A percentile compares a stretch with the other conserved stretches of the same genome.
These are phyloP conservation scores for Ulota crispa DNA, from an alignment of 225 moss, liverwort and hornwort genomes.

Conservation along the genomic window DNA sequence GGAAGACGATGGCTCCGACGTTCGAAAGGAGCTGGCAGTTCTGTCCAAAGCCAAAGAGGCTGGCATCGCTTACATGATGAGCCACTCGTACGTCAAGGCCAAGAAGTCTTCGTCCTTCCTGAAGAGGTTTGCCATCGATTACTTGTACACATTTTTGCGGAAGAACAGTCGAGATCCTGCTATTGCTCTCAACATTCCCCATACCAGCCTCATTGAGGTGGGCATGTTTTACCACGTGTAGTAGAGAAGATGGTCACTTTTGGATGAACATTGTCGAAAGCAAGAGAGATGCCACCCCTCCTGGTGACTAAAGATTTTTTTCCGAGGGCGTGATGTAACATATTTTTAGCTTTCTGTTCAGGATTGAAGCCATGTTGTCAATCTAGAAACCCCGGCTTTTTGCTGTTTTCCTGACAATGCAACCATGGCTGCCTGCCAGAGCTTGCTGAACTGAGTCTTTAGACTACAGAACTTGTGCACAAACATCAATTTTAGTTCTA, in stretches of 20 bases:
- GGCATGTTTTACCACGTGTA: slow-evolving; percentile 71
- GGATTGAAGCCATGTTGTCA: neutral
- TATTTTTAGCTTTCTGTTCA: slow-evolving; percentile 29
- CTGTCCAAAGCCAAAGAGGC: slow-evolving; percentile 44
- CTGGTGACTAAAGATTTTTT: slow-evolving; percentile 18
- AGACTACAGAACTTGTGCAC: neutral
- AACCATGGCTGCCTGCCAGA: neutral
- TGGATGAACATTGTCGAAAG: slow-evolving; percentile 14
- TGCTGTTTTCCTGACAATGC: neutral
- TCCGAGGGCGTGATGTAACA: slow-evolving; percentile 31
- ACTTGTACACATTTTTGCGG: slow-evolving; percentile 55
- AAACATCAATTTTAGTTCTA: too few relatives aligned
- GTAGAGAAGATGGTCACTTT: neutral
- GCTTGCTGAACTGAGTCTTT: neutral
- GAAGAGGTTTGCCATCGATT: slow-evolving; percentile 51
- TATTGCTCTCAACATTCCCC: slow-evolving; percentile 53
- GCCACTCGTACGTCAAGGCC: slow-evolving; percentile 54
- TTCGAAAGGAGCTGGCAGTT: slow-evolving; percentile 44
- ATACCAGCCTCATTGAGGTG: slow-evolving; percentile 56
- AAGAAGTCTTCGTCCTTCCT: slow-evolving; percentile 42
- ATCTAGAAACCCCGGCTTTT: neutral
- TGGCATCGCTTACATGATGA: slow-evolving; percentile 61
- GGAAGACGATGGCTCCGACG: slow-evolving; percentile 9
- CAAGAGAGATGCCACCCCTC: slow-evolving; percentile 6
- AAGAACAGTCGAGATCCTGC: slow-evolving; percentile 54